Base-by-base conservation (phyloP, 73 alveolate genomes). In the Paramecium sexaurelia region DNA sequence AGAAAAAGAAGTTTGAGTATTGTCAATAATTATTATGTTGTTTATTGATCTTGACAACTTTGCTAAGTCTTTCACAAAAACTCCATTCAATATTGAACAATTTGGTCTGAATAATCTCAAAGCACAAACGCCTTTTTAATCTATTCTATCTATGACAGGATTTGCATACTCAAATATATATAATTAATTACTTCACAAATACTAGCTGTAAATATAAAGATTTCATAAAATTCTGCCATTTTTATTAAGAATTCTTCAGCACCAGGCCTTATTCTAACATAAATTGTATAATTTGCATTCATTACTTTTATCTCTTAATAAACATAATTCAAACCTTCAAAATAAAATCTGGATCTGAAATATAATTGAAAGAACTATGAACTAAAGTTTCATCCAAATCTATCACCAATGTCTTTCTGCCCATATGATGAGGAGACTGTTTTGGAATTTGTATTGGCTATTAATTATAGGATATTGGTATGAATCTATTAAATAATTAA, bases 31-130 rank as follows among this genome's bases (percentile, higher is more conserved):
- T 5, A 97, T 85, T 17, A 96, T 69, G 68, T 97, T 97, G 84
- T 93, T 94, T 75, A 96, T 73, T 17, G 85, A 91, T 93, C 99
- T 93, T 27, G 94, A 95, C 24, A 95, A 29, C 55, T 82, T 57
- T 11, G 92, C 29, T 86, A 96, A 55, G 78, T 97, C 99, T 87
- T 97, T 97, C 9, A 97, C 98, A 85, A 95, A 97, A 6, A 95
- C 84, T 29, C 98, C 97, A 91, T 96, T 93, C 55, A 87, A 85
- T 36, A 85, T 88, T 24, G 98, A 94, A 85, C 98, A 97, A 61
- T 97, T 98, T 88, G 95, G 97, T 73, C 99, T 94, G 73, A 92
- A 97, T n/a, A 97, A 93, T 40, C 97, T 92, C 20, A 89, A 75
- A n/a, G 94, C 66, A 55, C 95, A 69, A 19, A 56, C 68, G 22